Base-by-base conservation (phyloP, 2,329 filamentous ascomycete species). In the Immersiporthe knoxdaviesiana region DNA sequence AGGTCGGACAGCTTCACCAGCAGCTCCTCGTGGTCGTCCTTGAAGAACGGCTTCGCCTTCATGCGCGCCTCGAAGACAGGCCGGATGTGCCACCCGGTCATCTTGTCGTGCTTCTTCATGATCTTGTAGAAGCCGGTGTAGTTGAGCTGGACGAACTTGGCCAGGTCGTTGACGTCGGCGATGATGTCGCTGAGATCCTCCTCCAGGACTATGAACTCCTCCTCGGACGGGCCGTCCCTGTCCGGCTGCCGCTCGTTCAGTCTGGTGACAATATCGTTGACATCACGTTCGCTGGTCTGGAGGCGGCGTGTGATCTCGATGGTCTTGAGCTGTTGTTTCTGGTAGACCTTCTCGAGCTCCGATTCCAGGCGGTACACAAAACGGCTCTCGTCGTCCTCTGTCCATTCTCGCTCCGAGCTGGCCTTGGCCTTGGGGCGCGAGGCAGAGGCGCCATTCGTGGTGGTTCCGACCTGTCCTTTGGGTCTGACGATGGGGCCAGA, bases 61-160 rank as follows among this genome's bases (percentile, higher is more conserved):
- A 99, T 88, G 69, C 95, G 90, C 56, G 94, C 91, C 69, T 97
- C 95, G 80, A 99, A 99, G n/a, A 97, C 93, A 41, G 96, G 96
- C 76, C 92, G 94, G 44, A 99, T 88, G 77, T 96, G 90, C 94
- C 95, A 97, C 71, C 90, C 87, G 0, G 96, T 99, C 84, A 92
- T 86, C 93, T 99, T 99, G 82, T 97, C 96, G 80, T 99, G 96
- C 85, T 99, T 99, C 86, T 99, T 99, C 81, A 99, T 97, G 73
- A 99, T 99, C 85, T 99, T 99, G 84, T 97, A 97, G 79, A 99
- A 99, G 6, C 96, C 96, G 0, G 95, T 98, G 78, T 99, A 99
- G 82, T 99, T 99, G 78, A 99, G 84, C 83, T 97, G 95, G 8
- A 97, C 97, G 79, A 97, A 99, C 82, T 98, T 98, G 79, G 96